Percentiles rank a stretch among this genome's conserved stretches.
These are phyloP conservation scores for Rhytidhysteron rufulum DNA, from an alignment of 2,329 filamentous ascomycete species.

Conservation along the genomic window DNA sequence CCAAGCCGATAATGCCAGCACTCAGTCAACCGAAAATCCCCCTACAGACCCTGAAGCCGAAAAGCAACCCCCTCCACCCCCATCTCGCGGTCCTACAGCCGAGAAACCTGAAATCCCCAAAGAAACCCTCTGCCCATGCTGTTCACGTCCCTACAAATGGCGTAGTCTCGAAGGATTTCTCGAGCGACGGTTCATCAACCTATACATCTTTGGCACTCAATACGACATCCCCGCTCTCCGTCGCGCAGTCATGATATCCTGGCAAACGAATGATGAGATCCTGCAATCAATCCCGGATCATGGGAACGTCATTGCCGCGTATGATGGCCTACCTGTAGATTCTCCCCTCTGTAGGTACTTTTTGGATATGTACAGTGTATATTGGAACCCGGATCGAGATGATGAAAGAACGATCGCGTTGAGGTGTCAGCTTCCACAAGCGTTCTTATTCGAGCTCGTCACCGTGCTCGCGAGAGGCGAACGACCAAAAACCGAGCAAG, in stretches of 20 bases:
- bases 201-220: constrained; percentile 30
- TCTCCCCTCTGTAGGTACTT: constrained; percentile 31
- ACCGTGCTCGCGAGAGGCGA: constrained; percentile 29
- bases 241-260: constrained; percentile 28
- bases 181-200: constrained; percentile 31
- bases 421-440: constrained; percentile 29
- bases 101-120: constrained; percentile 32
- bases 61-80: constrained; percentile 16
- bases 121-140: constrained; percentile 33
- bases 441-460: constrained; percentile 31
- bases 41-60: constrained; percentile 26
- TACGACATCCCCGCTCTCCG: constrained; percentile 30
- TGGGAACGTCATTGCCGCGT: constrained; percentile 33
- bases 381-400: constrained; percentile 33
- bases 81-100: constrained; percentile 22
- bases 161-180: constrained; percentile 33
- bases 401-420: constrained; percentile 25
- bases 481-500: constrained; percentile 31
- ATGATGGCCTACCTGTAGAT: constrained; percentile 25
- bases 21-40: constrained; percentile 9
- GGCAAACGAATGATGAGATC: constrained; percentile 34
- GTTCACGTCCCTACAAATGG: constrained; percentile 33
- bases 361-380: constrained; percentile 33
- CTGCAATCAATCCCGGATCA: constrained; percentile 35
- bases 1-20: constrained; percentile 8